Percentiles rank a stretch among this genome's conserved stretches.
phyloP scores from a whole-genome alignment of 805 yeast species.

The Lipomyces japonicus region DNA sequence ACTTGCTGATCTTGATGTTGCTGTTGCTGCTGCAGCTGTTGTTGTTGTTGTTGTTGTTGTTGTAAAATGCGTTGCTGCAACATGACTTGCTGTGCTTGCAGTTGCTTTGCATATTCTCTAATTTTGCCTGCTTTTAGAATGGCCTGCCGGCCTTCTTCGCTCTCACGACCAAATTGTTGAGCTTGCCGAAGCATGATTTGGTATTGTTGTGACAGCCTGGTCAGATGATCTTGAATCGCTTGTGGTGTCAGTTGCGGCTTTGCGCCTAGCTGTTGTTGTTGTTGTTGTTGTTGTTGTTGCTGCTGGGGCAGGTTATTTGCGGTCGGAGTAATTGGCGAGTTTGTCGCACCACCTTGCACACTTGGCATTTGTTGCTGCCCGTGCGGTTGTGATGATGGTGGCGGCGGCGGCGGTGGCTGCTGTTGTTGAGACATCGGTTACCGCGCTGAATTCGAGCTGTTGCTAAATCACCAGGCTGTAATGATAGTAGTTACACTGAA shows the following conservation, averaged over 20 bases:
- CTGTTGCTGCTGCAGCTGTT: constrained; percentile 19
- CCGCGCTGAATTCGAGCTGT: too few species aligned
- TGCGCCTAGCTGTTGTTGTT: constrained; percentile 5
- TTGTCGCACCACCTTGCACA: too few species aligned
- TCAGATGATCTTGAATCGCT: constrained; percentile 18
- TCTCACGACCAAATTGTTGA: constrained; percentile 20
- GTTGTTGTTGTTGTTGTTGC: background rate
- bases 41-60: constrained; percentile 6
- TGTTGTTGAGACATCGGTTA: too few species aligned
- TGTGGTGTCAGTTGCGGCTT: background rate
- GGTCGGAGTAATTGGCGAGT: too few species aligned
- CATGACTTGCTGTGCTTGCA: constrained; percentile 5
- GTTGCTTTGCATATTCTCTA: constrained; percentile 18
- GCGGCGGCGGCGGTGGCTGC: too few species aligned
- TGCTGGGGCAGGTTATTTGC: too few species aligned
- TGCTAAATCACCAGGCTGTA: too few species aligned
- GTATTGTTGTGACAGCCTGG: constrained; percentile 23
- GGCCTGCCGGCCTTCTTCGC: constrained; percentile 19
- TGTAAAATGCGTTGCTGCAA: constrained; percentile 6
- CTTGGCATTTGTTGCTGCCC: too few species aligned
- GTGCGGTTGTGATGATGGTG: too few species aligned
- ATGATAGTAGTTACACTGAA: too few species aligned
- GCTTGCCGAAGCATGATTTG: constrained; percentile 20
- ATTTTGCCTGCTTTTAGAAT: constrained; percentile 18
- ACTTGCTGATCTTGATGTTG: constrained; percentile 13